Base-by-base conservation (phyloP, 495 filamentous ascomycete genomes). In the Chaetomidium leptoderma region DNA sequence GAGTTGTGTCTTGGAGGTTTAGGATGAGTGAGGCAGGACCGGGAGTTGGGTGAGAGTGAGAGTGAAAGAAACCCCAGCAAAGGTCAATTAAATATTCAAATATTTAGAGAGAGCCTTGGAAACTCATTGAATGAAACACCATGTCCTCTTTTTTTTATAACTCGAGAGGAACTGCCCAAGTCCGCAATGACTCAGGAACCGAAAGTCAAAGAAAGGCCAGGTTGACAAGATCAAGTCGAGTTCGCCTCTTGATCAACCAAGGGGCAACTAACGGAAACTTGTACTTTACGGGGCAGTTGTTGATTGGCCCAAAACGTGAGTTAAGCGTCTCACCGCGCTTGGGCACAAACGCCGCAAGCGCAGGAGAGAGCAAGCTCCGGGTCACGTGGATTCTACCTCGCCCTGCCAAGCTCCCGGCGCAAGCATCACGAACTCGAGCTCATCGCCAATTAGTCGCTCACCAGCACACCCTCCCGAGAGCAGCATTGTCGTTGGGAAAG, bases 121-220 rank as follows among this genome's bases (percentile, higher is more conserved):
- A n/a, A n/a, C n/a, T n/a, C 19, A 7, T n/a, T 29, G 16, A 56
- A 48, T 9, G 5, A 47, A 48, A 56, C 53, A 56, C 19, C 27
- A 56, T 56, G 43, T 42, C 32, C 32, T 56, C 23, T 48, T 19
- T 3, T 2, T 11, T 6, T 8, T n/a, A 7, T n/a, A 10, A 9
- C 14, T 19, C 14, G 2, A 10, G 8, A 35, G 11, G n/a, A 24
- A 23, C 26, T 17, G 14, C n/a, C 16, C 17, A 23, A 24, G 3
- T 17, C 39, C 42, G 21, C 13, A 60, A 62, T 63, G 60, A 66
- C 39, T 65, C 57, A 64, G 42, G 54, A 27, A 59, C 40, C n/a
- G 56, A 70, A 62, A 11, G n/a, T 26, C 3, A 61, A 17, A 61
- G 61, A 70, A 69, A 70, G 69, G 69, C 64, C 67, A 70, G 63